These are phyloP conservation scores for Tremellales sp. DNA, from an alignment of 1,284 basidiomycete genomes.

Conservation along the genomic window DNA sequence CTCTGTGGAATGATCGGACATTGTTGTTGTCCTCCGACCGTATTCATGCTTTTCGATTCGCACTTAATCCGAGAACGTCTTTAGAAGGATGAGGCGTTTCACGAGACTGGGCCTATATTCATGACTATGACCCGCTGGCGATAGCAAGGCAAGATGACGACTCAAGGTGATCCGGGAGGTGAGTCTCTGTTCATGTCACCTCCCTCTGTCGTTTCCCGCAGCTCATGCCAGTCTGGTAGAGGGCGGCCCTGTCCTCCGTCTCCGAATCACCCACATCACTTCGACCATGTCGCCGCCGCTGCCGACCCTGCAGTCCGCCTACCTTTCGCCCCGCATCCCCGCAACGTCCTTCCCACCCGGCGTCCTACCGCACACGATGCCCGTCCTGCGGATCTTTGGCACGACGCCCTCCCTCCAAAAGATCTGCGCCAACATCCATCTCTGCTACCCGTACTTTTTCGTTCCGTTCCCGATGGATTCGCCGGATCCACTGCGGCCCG, in stretches of 20 bases:
- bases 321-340: slow-evolving; percentile 57
- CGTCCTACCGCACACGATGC: slow-evolving; percentile 57
- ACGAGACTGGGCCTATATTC: too few relatives aligned
- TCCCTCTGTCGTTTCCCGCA: background rate
- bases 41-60: too few relatives aligned
- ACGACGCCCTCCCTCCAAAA: slow-evolving; percentile 71
- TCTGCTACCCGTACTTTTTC: slow-evolving; percentile 58
- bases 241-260: slow-evolving; percentile 31
- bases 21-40: too few relatives aligned
- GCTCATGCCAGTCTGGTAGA: slow-evolving; percentile 2
- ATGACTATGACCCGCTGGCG: too few relatives aligned
- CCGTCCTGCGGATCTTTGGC: slow-evolving; percentile 83
- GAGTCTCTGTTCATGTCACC: background rate
- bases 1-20: too few relatives aligned
- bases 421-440: slow-evolving; percentile 84
- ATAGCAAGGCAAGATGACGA: slow-evolving; percentile 12
- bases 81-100: too few relatives aligned
- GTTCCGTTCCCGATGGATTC: slow-evolving; percentile 54
- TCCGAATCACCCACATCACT: slow-evolving; percentile 50
- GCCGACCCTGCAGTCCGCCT: slow-evolving; percentile 27
- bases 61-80: too few relatives aligned
- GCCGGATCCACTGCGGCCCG: slow-evolving; percentile 42
- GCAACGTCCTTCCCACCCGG: slow-evolving; percentile 47
- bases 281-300: slow-evolving; percentile 43
- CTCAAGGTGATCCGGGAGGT: slow-evolving; percentile 23